Evolutionary conservation across 2,329 filamentous ascomycete genomes (phyloP), one percentile per base, ranked within the genome.

Genomic region (Cordyceps fumosorosea): DNA sequence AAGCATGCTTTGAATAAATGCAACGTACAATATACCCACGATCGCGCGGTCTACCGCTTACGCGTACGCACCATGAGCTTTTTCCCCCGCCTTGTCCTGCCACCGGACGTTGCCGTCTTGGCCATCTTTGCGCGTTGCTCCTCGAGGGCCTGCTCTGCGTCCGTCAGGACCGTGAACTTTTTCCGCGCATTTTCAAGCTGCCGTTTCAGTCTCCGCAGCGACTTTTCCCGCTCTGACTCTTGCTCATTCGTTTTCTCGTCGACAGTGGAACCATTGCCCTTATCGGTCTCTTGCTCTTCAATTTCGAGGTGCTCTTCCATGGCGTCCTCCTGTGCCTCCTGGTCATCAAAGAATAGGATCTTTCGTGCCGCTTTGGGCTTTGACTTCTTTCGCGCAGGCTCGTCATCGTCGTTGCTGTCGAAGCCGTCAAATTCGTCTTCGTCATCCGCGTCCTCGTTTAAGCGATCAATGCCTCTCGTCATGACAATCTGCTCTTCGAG

Each of bases 51-150:
- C 71, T 77, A 86, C 69, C 83, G 78, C 78, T 88, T 88, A 65
- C 85, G 79, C 71, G 84, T 79, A 65, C 83, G 80, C 61, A 87
- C 79, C 77, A 85, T 86, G 65, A 86, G 81, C 75, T 84, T 87
- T 72, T 81, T 81, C 26, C 85, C 85, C 45, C 77, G 77, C 70
- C 84, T 85, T 32, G 82, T 86, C n/a, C 78, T 69, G 16, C 84
- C 83, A 44, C 83, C 83, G 6, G 81, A 80, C 2, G 84, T 87
- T 10, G 81, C 77, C 66, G 84, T 86, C 77, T 88, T 88, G 42
- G 83, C 84, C 84, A 87, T 88, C 71, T 81, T 83, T 20, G 84
- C 82, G 63, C 81, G 77, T 72, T 87, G 84, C 60, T 84, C 64
- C 64, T 85, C 84, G 29, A 88, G 76, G 66, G 81, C 75, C 45